Evolutionary conservation across 1,284 basidiomycete genomes (phyloP).

Genomic region (Inonotus obliquus): DNA sequence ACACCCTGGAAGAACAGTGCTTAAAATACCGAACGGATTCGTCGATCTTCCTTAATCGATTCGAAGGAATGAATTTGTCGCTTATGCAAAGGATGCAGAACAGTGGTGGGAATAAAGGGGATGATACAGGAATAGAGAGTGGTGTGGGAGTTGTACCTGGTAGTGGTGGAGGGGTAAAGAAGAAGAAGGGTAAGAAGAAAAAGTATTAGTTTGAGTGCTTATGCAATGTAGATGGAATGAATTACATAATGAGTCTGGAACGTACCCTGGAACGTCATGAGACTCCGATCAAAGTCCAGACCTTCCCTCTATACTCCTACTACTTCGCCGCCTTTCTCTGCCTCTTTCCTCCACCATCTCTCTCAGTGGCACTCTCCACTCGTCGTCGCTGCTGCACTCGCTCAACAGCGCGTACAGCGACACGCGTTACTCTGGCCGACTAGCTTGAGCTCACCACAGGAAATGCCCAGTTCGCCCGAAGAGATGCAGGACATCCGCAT

Average conservation of each 20-base stretch:
- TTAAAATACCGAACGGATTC: constrained; percentile 94
- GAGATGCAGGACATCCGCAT: background rate
- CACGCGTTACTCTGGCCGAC: too few species aligned
- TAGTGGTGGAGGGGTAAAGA: constrained; percentile 16
- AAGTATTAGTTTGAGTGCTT: constrained; percentile 1
- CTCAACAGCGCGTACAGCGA: background rate
- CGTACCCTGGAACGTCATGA: too few species aligned
- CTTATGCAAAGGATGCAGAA: constrained; percentile 70
- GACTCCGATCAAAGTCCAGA: too few species aligned
- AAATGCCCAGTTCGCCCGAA: background rate
- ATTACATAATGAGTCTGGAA: background rate
- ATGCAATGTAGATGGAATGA: background rate
- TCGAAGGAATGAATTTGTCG: constrained; percentile 73
- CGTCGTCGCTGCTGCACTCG: too few species aligned
- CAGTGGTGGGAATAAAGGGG: too few species aligned
- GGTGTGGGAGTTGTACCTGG: background rate
- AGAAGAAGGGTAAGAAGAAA: constrained; percentile 20
- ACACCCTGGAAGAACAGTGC: constrained; percentile 68
- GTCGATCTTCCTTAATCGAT: constrained; percentile 83
- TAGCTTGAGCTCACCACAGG: background rate
- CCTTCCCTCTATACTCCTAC: background rate
- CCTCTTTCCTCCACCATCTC: background rate
- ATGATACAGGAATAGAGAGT: background rate
- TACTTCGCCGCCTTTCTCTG: too few species aligned
- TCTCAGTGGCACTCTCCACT: background rate